Evolutionary conservation across 177 flowering plant genomes (phyloP).

Genomic region (Vitis hybrid): DNA sequence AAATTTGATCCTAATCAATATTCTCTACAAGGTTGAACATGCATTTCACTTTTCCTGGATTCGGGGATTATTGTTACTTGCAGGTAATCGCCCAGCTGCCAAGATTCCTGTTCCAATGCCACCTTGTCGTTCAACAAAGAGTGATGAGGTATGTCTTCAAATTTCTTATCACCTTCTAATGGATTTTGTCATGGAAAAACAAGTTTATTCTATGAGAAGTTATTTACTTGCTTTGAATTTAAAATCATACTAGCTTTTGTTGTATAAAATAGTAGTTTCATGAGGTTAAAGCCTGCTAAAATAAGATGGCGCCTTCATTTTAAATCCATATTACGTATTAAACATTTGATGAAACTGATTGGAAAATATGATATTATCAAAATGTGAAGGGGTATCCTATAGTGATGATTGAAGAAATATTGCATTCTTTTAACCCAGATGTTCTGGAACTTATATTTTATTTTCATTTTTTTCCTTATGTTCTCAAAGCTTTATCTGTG

Average conservation of each 20-base stretch:
- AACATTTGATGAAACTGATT: too few relatives aligned
- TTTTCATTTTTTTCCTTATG: too few relatives aligned
- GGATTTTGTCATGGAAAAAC: neutral
- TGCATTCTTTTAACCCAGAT: too few relatives aligned
- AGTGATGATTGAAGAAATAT: too few relatives aligned
- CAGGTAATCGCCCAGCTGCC: conserved; percentile 84
- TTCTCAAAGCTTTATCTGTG: too few relatives aligned
- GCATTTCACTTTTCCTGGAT: conserved; percentile 1
- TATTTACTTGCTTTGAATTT: neutral
- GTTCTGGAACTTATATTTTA: too few relatives aligned
- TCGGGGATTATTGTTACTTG: conserved; percentile 6
- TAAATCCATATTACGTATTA: neutral
- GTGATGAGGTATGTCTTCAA: conserved; percentile 58
- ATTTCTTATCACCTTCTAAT: neutral
- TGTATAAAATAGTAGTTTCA: too few relatives aligned
- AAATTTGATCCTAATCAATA: too few relatives aligned
- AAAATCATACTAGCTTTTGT: neutral
- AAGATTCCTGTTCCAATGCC: conserved; percentile 90
- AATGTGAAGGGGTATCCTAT: too few relatives aligned
- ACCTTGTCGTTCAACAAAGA: conserved; percentile 42
- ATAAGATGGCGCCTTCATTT: neutral
- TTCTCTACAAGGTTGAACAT: too few relatives aligned
- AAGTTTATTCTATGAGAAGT: conserved; percentile 1
- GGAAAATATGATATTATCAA: too few relatives aligned
- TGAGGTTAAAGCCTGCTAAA: too few relatives aligned